Evolutionary conservation across 176 grass and related monocot genomes (phyloP).

Genomic region (Poa pratensis): DNA sequence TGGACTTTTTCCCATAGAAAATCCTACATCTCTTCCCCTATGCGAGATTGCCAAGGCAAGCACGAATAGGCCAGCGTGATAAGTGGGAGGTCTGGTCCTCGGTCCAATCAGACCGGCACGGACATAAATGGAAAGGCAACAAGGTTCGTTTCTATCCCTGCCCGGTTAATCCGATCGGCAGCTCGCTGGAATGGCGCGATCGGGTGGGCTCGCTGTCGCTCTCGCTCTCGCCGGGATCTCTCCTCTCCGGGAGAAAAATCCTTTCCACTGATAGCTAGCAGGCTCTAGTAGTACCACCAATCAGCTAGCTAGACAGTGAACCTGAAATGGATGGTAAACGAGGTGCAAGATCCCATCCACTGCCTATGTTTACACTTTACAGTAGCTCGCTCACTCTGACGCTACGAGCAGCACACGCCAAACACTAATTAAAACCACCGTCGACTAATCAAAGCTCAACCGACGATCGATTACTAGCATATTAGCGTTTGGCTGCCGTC

Average conservation of each 20-base stretch:
- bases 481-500: too few species aligned
- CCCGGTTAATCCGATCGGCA: not conserved
- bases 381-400: not conserved
- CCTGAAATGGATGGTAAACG: not conserved
- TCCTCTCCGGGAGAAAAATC: too few species aligned
- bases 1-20: too few species aligned
- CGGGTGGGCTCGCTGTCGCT: constrained; percentile 21
- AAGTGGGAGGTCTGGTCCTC: not conserved
- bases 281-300: too few species aligned
- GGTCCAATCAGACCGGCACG: not conserved
- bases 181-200: constrained; percentile 2
- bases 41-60: not conserved
- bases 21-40: too few species aligned
- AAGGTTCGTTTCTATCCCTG: not conserved
- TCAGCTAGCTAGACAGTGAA: not conserved
- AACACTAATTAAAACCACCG: not conserved
- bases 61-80: not conserved
- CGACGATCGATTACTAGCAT: not conserved
- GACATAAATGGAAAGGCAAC: not conserved
- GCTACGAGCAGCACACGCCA: not conserved
- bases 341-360: not conserved
- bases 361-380: not conserved
- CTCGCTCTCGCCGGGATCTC: constrained; percentile 39
- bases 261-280: too few species aligned
- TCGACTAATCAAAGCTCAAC: too few species aligned